Conservation (phyloP, 2,329 filamentous ascomycete species). For the Diaporthe sp. region DNA sequence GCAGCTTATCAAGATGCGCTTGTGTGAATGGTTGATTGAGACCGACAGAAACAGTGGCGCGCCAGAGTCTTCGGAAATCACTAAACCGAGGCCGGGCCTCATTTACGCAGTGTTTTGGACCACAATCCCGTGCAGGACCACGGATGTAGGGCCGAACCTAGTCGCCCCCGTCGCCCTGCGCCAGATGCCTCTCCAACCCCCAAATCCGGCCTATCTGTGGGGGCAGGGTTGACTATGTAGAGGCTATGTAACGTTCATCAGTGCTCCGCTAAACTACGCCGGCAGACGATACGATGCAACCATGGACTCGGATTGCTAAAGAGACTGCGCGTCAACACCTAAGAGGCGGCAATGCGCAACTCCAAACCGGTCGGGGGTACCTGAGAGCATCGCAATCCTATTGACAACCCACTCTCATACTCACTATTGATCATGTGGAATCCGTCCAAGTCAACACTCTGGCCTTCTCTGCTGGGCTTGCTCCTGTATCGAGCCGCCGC, state of each 20-base stretch:
- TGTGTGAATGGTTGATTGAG: background rate
- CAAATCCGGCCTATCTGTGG: background rate
- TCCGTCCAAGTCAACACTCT: background rate
- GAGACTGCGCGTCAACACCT: background rate
- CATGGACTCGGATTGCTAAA: background rate
- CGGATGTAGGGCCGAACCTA: background rate
- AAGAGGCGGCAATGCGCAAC: background rate
- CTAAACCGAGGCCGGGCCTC: background rate
- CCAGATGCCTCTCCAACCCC: background rate
- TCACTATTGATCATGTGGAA: slow-evolving; percentile 2
- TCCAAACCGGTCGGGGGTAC: background rate
- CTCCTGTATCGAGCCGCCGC: slow-evolving; percentile 2
- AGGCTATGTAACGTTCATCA: slow-evolving; percentile 7
- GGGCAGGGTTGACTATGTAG: background rate
- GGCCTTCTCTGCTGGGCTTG: slow-evolving; percentile 18
- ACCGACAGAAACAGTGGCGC: background rate
- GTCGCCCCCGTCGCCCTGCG: background rate
- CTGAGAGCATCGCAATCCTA: background rate
- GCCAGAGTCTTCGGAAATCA: background rate
- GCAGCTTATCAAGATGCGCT: slow-evolving; percentile 2
- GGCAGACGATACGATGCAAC: background rate
- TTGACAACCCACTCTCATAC: background rate
- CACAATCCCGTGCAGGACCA: background rate
- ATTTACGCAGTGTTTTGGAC: background rate
- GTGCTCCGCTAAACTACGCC: background rate